Base-by-base conservation (phyloP, 2,329 filamentous ascomycete species). In the Hypocreales sp. region DNA sequence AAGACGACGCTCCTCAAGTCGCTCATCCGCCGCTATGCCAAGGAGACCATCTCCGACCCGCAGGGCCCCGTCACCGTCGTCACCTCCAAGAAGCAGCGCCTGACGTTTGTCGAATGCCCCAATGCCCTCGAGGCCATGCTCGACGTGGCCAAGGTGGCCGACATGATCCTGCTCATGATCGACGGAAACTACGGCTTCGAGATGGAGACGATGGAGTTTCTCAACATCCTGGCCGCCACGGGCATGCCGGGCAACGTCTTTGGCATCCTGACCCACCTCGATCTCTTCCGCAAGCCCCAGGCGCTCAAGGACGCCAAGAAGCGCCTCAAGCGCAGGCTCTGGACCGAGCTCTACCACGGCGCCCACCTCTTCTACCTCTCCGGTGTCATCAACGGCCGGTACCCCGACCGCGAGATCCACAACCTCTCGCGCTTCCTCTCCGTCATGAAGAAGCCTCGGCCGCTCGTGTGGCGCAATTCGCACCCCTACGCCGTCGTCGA, bases 131-230 rank as follows among this genome's bases (percentile, higher is more conserved):
- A 92, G 35, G 79, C 81, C 39, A 94, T 95, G 82, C 86, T 98
- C 37, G 90, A 98, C 53, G 69, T 94, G 31, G 82, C 90, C 33
- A 98, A 98, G 56, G 81, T 98, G 23, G 90, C 92, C 12, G 90
- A 98, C 50, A 94, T 98, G 43, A 82, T 95, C 5, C 65, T 98
- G 26, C 67, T 98, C 31, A 90, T 98, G 81, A 98, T 98, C 41
- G 90, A 98, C 48, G 92, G 90, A 30, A 95, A 95, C 56, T 98
- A 80, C 45, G 92, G 90, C 10, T 98, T 98, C 47, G 90, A 98
- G 57, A 98, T 98, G 90, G 90, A 98, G 64, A 98, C 90, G 0
- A 98, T 98, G 90, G 90, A 98, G 55, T 98, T 98, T 35, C 60
- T 98, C 46, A 95, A 94, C 42, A 76, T 94, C 12, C 62, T 98